Percentiles rank a stretch among this genome's conserved stretches.
These are phyloP conservation scores for Stenocarpella maydis DNA, from an alignment of 2,329 filamentous ascomycete genomes.

Conservation along the genomic window DNA sequence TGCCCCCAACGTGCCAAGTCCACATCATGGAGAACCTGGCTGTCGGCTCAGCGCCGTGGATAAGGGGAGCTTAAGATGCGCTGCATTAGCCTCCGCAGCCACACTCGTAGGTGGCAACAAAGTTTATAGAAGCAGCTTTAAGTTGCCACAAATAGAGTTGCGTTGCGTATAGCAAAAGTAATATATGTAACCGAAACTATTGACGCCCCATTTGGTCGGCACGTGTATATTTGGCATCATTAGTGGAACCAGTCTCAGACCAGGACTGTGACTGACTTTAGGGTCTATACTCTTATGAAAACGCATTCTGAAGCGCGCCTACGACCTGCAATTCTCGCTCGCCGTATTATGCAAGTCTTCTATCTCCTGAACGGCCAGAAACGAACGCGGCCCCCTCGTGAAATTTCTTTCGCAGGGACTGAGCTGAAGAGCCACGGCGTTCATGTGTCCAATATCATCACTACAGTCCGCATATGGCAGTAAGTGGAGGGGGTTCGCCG, in stretches of 20 bases:
- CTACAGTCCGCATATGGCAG: not conserved
- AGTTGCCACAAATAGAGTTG: not conserved
- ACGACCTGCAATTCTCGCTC: not conserved
- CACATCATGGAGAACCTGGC: not conserved
- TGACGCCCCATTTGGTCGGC: not conserved
- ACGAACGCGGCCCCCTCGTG: not conserved
- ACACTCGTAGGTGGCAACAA: slow-evolving; percentile 3
- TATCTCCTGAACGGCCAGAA: not conserved
- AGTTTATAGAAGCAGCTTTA: not conserved
- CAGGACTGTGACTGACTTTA: not conserved
- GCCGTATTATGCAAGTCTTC: not conserved
- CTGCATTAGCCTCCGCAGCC: not conserved
- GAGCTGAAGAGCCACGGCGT: not conserved
- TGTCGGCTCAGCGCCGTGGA: not conserved
- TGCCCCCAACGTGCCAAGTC: not conserved
- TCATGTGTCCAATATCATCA: not conserved
- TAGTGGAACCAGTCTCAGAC: not conserved
- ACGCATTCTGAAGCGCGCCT: not conserved
- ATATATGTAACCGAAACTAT: not conserved
- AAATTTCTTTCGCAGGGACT: not conserved
- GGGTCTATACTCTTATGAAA: not conserved
- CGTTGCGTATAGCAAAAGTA: not conserved
- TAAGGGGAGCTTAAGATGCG: not conserved
- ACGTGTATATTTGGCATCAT: not conserved
- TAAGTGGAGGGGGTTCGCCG: not conserved